phyloP scores from a whole-genome alignment of 2,329 filamentous ascomycete genomes.

The Albophoma yamanashiensis region DNA sequence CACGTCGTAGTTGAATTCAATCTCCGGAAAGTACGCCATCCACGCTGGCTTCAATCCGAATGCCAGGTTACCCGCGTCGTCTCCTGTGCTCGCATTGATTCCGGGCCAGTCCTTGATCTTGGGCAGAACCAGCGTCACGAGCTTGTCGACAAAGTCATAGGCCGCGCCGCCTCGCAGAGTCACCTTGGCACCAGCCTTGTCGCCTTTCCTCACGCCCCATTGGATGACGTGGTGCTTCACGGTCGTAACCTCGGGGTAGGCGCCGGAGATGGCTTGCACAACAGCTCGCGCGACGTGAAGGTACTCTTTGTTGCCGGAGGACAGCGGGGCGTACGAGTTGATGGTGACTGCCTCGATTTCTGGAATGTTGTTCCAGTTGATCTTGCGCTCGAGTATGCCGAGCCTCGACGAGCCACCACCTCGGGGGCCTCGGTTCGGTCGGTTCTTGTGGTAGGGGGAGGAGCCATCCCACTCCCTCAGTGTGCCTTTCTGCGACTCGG shows the following conservation, averaged over 20 bases:
- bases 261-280: slow-evolving; percentile 75
- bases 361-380: slow-evolving; percentile 78
- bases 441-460: slow-evolving; percentile 90
- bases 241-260: slow-evolving; percentile 58
- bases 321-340: slow-evolving; percentile 62
- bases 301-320: slow-evolving; percentile 59
- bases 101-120: slow-evolving; percentile 95
- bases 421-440: slow-evolving; percentile 73
- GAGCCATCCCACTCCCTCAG: slow-evolving; percentile 80
- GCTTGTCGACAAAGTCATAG: slow-evolving; percentile 83
- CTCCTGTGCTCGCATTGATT: slow-evolving; percentile 54
- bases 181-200: slow-evolving; percentile 65
- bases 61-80: slow-evolving; percentile 76
- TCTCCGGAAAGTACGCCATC: slow-evolving; percentile 80
- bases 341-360: slow-evolving; percentile 72
- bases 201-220: slow-evolving; percentile 64
- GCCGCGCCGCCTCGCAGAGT: slow-evolving; percentile 71
- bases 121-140: slow-evolving; percentile 82
- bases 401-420: slow-evolving; percentile 57
- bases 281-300: slow-evolving; percentile 77
- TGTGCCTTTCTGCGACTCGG: slow-evolving; percentile 44
- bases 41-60: slow-evolving; percentile 70
- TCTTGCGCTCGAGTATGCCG: slow-evolving; percentile 58
- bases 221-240: slow-evolving; percentile 60
- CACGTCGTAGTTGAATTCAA: slow-evolving; percentile 92